Conservation (phyloP, 805 yeast species). For the Cyberlindnera subsufficiens region DNA sequence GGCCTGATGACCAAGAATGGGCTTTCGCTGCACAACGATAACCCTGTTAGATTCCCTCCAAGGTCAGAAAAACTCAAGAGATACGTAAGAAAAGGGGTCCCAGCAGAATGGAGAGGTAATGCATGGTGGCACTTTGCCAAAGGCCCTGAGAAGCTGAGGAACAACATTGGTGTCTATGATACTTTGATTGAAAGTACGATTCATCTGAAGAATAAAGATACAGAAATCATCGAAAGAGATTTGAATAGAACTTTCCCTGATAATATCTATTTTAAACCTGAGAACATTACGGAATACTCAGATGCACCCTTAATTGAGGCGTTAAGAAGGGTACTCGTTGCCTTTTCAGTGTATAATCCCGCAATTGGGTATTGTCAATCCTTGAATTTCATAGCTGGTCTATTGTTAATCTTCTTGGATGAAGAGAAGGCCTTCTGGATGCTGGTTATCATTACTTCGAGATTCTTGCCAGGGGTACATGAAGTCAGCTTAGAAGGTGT, state of each 20-base stretch:
- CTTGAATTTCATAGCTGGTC: conserved; percentile 85
- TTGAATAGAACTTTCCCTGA: conserved; percentile 94
- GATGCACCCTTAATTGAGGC: conserved; percentile 68
- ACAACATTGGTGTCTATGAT: conserved; percentile 71
- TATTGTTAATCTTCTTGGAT: conserved; percentile 74
- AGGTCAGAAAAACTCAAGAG: conserved; percentile 73
- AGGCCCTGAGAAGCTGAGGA: conserved; percentile 68
- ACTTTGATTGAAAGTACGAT: conserved; percentile 54
- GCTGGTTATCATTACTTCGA: conserved; percentile 83
- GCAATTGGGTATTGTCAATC: conserved; percentile 95
- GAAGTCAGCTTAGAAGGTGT: conserved; percentile 90
- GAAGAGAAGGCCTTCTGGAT: conserved; percentile 95
- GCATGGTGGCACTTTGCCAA: conserved; percentile 96
- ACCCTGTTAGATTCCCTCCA: conserved; percentile 69
- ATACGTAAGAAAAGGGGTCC: conserved; percentile 85
- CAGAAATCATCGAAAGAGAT: conserved; percentile 92
- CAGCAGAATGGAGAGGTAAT: conserved; percentile 95
- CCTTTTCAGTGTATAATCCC: conserved; percentile 83
- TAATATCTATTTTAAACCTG: conserved; percentile 67
- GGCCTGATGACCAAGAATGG: conserved; percentile 63
- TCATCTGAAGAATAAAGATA: conserved; percentile 57
- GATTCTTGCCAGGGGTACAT: conserved; percentile 86
- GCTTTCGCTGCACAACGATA: conserved; percentile 38
- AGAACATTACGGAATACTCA: conserved; percentile 16
- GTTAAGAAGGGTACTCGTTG: conserved; percentile 72